Percentiles rank a stretch among this genome's conserved stretches.
These are phyloP conservation scores for Aeschynomene evenia DNA, from an alignment of 306 rosid species.

Conservation along the genomic window DNA sequence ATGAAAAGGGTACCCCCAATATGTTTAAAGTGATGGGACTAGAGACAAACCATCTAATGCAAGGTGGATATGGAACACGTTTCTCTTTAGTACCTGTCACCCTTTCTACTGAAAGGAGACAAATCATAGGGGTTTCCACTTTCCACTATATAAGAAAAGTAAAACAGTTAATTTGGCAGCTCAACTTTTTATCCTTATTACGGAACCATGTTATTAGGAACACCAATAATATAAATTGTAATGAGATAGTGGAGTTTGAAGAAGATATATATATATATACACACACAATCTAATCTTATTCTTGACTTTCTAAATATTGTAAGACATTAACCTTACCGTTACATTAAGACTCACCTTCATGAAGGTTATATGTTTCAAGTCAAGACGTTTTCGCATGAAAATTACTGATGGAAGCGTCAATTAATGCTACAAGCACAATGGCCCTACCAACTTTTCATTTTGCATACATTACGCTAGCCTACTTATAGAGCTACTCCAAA, in stretches of 20 bases:
- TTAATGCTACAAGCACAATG: conserved; percentile 35
- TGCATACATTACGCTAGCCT: conserved; percentile 45
- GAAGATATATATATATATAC: no score
- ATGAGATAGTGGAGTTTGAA: no score
- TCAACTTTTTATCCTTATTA: background rate
- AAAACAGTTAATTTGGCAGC: background rate
- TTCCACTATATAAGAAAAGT: background rate
- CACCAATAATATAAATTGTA: no score
- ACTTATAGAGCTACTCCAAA: conserved; percentile 39
- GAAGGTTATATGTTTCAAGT: no score
- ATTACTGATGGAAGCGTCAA: conserved; percentile 23
- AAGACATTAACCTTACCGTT: no score
- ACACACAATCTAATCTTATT: no score
- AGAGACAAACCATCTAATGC: conserved; percentile 1
- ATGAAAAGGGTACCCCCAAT: background rate
- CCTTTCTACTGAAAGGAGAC: conserved; percentile 19
- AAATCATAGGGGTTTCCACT: background rate
- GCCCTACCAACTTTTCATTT: conserved; percentile 45
- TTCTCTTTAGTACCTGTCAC: conserved; percentile 11
- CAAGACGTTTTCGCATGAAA: background rate
- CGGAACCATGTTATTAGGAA: background rate
- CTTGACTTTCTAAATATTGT: no score
- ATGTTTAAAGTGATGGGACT: conserved; percentile 8
- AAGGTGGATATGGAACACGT: conserved; percentile 18
- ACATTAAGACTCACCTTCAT: no score